Base-by-base conservation (phyloP, 2,329 filamentous ascomycete species). In the Colletotrichum gigasporum region DNA sequence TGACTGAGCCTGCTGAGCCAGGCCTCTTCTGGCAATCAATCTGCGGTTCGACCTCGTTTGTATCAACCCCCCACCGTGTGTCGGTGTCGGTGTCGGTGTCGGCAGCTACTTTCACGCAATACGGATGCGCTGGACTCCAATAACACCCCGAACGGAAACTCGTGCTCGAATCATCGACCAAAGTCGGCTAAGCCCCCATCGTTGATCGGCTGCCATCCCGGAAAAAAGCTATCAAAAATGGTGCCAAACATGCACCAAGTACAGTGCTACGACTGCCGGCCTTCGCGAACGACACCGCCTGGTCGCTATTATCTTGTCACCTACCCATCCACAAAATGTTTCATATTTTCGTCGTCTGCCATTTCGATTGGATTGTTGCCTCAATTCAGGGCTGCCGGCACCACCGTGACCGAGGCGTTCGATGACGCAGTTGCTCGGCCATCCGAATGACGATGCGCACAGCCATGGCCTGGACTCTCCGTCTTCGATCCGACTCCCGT, bases 1-100 rank as follows among this genome's bases (percentile, higher is more conserved):
- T 26, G 32, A 26, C 44, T 44, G 30, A 45, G 41, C 8, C 50
- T 63, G n/a, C 51, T 45, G 39, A 56, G 34, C 63, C 58, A 63
- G 59, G 51, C 58, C 42, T 57, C 58, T 41, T 63, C 58, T 45
- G 52, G 45, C 58, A 65, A 62, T 57, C 58, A 65, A 65, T 63
- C 58, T 65, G 58, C 63, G 58, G 51, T 61, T 51, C 41, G 35
- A 52, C 45, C 62, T 65, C 26, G 30, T 54, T 54, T 63, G 56
- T 14, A 14, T 44, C 20, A 14, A 42, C 48, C 42, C 50, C 48
- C 44, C n/a, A 22, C 16, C 51, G 48, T 64, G 41, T 42, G n/a
- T n/a, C n/a, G n/a, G n/a, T n/a, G n/a, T n/a, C n/a, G n/a, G n/a
- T n/a, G n/a, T n/a, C n/a, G n/a, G n/a, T n/a, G n/a, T n/a, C n/a